Evolutionary conservation across 1,139 yeast genomes (phyloP).

Genomic region (Pneumocystis jirovecii): DNA sequence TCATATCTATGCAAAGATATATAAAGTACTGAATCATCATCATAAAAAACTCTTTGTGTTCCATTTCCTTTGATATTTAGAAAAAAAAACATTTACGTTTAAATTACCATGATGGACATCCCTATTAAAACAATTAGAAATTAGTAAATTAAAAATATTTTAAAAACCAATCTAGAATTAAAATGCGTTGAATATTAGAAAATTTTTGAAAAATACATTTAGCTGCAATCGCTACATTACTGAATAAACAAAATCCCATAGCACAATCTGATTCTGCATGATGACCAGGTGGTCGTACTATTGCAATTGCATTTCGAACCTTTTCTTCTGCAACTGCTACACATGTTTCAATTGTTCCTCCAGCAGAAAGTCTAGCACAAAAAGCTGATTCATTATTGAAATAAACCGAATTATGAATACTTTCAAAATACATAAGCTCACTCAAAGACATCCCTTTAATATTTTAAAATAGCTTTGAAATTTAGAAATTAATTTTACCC

Average conservation of each 20-base stretch:
- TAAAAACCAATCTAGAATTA: slow-evolving; percentile 81
- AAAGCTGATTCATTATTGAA: slow-evolving; percentile 79
- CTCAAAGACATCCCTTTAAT: slow-evolving; percentile 50
- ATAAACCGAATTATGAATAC: slow-evolving; percentile 85
- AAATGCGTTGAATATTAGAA: slow-evolving; percentile 70
- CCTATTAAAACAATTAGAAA: not conserved
- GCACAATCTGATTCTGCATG: slow-evolving; percentile 97
- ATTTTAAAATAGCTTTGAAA: not conserved
- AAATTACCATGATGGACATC: slow-evolving; percentile 14
- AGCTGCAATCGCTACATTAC: slow-evolving; percentile 96
- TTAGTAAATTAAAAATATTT: not conserved
- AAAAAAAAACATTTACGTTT: not conserved
- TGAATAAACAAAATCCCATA: slow-evolving; percentile 91
- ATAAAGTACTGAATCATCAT: slow-evolving; percentile 81
- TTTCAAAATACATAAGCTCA: slow-evolving; percentile 67
- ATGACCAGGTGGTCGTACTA: slow-evolving; percentile 97
- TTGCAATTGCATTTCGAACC: slow-evolving; percentile 84
- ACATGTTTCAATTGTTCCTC: slow-evolving; percentile 94
- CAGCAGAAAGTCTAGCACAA: slow-evolving; percentile 86
- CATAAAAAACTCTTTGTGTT: slow-evolving; percentile 78
- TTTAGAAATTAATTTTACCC: slow-evolving; percentile 8
- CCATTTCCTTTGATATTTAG: slow-evolving; percentile 59
- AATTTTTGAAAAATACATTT: slow-evolving; percentile 64
- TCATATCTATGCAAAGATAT: slow-evolving; percentile 87
- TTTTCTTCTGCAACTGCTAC: slow-evolving; percentile 85